These are phyloP conservation scores for Ochromonas danica DNA, from an alignment of 108 stramenopile species.

Conservation along the genomic window DNA sequence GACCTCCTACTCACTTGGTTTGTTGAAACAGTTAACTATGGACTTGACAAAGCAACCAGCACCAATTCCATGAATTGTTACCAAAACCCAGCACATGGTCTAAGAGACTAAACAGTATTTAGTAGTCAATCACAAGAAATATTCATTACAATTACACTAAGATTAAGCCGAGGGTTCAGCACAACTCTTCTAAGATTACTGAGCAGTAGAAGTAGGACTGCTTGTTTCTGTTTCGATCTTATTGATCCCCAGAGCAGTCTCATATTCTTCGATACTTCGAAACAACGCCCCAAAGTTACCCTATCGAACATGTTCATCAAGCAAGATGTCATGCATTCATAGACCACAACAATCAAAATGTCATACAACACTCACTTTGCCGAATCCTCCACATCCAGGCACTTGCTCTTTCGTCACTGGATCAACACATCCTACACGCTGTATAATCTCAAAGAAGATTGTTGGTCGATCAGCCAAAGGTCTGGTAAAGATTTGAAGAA, in stretches of 20 bases:
- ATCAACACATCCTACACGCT: constrained; percentile 7
- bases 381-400: constrained; percentile 80
- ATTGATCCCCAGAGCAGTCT: neutral
- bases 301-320: neutral
- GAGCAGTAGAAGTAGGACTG: no score
- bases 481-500: constrained; percentile 79
- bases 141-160: no score
- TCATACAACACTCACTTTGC: constrained; percentile 59
- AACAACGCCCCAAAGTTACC: constrained; percentile 1
- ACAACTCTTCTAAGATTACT: no score
- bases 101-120: no score
- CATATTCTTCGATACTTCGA: constrained; percentile 20
- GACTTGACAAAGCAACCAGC: no score
- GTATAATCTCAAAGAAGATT: constrained; percentile 78
- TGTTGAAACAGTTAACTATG: no score
- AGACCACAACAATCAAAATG: neutral
- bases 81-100: no score
- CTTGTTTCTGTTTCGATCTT: neutral
- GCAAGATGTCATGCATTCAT: neutral
- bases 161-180: no score
- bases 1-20: no score
- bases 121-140: no score
- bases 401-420: neutral
- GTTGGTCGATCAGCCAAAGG: constrained; percentile 79
- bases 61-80: no score